Evolutionary conservation across 2,329 filamentous ascomycete species (phyloP).

Genomic region (Leptographium wingfieldii): DNA sequence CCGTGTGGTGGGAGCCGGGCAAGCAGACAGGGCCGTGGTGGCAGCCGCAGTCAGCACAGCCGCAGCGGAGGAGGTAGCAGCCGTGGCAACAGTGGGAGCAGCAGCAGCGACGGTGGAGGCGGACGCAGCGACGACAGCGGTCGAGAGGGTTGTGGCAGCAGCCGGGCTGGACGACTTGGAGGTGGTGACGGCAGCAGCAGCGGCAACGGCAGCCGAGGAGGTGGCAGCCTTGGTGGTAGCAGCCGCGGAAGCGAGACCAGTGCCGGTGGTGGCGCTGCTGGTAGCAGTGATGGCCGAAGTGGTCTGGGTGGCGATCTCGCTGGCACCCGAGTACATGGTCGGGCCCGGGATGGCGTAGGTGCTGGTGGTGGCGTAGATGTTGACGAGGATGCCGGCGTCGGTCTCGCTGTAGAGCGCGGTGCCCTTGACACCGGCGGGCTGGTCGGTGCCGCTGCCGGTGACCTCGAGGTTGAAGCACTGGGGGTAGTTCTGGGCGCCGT

Average conservation of each 20-base stretch:
- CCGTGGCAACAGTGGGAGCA: not conserved
- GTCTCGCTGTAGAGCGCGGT: slow-evolving; percentile 5
- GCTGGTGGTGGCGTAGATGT: slow-evolving; percentile 8
- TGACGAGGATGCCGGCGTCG: slow-evolving; percentile 10
- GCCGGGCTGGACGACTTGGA: not conserved
- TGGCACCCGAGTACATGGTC: slow-evolving; percentile 16
- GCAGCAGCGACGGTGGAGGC: not conserved
- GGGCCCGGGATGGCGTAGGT: slow-evolving; percentile 12
- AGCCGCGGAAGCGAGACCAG: not conserved
- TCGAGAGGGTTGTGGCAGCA: not conserved
- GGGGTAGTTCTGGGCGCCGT: slow-evolving; percentile 38
- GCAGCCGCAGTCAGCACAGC: not conserved
- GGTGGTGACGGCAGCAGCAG: not conserved
- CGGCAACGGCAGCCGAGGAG: not conserved
- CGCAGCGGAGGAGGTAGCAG: not conserved
- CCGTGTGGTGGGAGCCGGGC: not conserved
- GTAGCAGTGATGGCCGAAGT: slow-evolving; percentile 11
- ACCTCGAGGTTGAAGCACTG: slow-evolving; percentile 47
- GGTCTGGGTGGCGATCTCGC: slow-evolving; percentile 13
- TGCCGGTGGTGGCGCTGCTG: slow-evolving; percentile 1
- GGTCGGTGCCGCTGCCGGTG: slow-evolving; percentile 22
- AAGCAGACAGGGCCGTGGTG: not conserved
- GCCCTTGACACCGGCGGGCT: not conserved
- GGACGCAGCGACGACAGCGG: not conserved
- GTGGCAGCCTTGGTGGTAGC: not conserved